These are phyloP conservation scores for Hanseniaspora lachancei DNA, from an alignment of 805 yeast species.

Conservation along the genomic window DNA sequence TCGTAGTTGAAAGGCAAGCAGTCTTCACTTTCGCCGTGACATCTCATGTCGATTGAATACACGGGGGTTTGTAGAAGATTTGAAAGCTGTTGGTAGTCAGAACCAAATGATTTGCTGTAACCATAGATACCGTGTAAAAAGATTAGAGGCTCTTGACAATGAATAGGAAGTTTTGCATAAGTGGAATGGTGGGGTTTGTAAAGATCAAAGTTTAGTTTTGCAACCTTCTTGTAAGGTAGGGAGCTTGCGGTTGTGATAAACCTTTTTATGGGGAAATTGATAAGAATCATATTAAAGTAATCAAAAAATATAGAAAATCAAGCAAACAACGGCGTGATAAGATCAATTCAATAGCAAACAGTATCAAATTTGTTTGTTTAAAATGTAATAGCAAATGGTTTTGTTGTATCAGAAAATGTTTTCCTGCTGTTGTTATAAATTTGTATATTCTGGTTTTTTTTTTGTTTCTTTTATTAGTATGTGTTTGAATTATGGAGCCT, in stretches of 20 bases:
- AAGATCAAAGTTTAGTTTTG: constrained; percentile 22
- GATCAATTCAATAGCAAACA: too few relatives aligned
- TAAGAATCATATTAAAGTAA: neutral
- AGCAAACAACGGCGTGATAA: too few relatives aligned
- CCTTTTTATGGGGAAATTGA: neutral
- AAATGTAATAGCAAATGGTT: too few relatives aligned
- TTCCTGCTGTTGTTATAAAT: too few relatives aligned
- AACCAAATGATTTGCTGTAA: constrained; percentile 30
- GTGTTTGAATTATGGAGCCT: too few relatives aligned
- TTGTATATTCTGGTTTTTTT: too few relatives aligned
- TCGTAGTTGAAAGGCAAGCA: constrained; percentile 35
- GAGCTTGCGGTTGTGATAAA: neutral
- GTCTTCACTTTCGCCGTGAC: constrained; percentile 41
- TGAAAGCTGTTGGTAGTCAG: constrained; percentile 29
- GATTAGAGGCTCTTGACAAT: constrained; percentile 26
- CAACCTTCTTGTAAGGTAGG: constrained; percentile 16
- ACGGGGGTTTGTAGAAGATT: constrained; percentile 26
- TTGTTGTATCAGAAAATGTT: too few relatives aligned
- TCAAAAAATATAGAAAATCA: too few relatives aligned
- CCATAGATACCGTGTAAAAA: constrained; percentile 38
- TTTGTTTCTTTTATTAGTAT: too few relatives aligned
- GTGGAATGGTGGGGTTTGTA: constrained; percentile 20
- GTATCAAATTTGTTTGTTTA: too few relatives aligned
- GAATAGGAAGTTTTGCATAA: constrained; percentile 16
- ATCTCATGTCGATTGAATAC: constrained; percentile 38